These are phyloP conservation scores for Rhizopus sp. DNA, from an alignment of 371 early-diverging fungal genomes.

Conservation along the genomic window DNA sequence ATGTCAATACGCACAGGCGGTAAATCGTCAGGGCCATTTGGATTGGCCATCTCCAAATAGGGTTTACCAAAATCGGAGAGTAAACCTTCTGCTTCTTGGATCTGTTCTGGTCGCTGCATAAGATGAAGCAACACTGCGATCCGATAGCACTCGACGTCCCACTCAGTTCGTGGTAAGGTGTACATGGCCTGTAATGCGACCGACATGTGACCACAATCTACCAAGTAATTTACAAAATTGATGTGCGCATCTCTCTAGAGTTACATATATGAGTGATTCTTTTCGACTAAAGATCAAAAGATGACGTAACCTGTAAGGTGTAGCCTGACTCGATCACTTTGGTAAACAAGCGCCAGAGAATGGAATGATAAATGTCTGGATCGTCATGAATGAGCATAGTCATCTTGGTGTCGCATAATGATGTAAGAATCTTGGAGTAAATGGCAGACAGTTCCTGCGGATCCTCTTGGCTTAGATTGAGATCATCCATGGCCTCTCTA, in stretches of 20 bases:
- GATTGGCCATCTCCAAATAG: constrained; percentile 37
- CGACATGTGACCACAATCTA: constrained; percentile 19
- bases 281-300: too few relatives aligned
- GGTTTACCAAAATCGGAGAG: constrained; percentile 41
- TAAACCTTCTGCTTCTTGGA: constrained; percentile 36
- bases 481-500: constrained; percentile 24
- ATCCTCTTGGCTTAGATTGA: constrained; percentile 14
- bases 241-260: constrained; percentile 30
- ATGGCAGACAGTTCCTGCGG: constrained; percentile 23
- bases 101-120: constrained; percentile 35
- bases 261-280: neutral
- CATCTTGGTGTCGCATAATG: constrained; percentile 34
- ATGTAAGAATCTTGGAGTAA: constrained; percentile 37
- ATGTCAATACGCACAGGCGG: constrained; percentile 34
- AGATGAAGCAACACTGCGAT: constrained; percentile 39
- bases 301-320: constrained; percentile 26
- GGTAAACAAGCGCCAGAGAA: constrained; percentile 42
- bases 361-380: constrained; percentile 23
- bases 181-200: constrained; percentile 45
- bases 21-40: constrained; percentile 31
- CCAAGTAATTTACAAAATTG: constrained; percentile 23
- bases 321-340: constrained; percentile 47
- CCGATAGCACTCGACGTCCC: constrained; percentile 39
- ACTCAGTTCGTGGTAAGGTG: constrained; percentile 31
- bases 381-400: constrained; percentile 23